Base-by-base conservation (phyloP, 2,329 filamentous ascomycete species). In the Didymella pomorum region DNA sequence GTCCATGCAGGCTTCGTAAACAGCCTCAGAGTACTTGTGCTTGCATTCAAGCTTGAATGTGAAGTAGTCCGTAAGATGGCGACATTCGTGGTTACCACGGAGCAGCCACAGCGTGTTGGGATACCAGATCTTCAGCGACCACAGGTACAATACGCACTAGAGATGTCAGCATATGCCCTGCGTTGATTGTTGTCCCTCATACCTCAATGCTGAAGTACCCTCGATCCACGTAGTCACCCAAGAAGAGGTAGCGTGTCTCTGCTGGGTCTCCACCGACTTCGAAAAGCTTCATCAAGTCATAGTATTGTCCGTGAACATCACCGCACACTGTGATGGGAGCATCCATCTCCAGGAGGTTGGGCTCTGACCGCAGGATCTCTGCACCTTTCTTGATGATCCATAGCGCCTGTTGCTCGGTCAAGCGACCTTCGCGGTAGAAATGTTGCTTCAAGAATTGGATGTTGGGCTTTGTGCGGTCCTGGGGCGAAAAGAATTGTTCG, bases 21-120 rank as follows among this genome's bases (percentile, higher is more conserved):
- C 86, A 64, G 86, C 86, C 81, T 98, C 95, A 31, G 92, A 97
- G 81, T 99, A 99, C 80, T 99, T 99, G 86, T 99, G 95, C 83
- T 97, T 97, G 85, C 95, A 99, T 79, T 99, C 95, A 58, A 99
- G 88, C 84, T 99, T 98, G 84, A 99, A 99, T 61, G 95, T 99
- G 81, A 99, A 99, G 84, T 99, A 99, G 77, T 99, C 95, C 57
- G 95, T 99, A 85, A 99, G 86, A 82, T 99, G 95, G 73, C 95
- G 90, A 79, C 95, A 99, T 81, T 99, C 95, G 81, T 99, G 95
- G 80, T 99, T 99, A 68, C 95, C 95, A 72, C 95, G 91, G 68
- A 99, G 87, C 69, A 99, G 85, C 95, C 95, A 99, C 56, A 99
- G 87, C 20, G 92, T 94, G 79, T 98, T 93, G 52, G 95, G 95